phyloP scores from a whole-genome alignment of 2,329 filamentous ascomycete species.

The Nemania sp. region DNA sequence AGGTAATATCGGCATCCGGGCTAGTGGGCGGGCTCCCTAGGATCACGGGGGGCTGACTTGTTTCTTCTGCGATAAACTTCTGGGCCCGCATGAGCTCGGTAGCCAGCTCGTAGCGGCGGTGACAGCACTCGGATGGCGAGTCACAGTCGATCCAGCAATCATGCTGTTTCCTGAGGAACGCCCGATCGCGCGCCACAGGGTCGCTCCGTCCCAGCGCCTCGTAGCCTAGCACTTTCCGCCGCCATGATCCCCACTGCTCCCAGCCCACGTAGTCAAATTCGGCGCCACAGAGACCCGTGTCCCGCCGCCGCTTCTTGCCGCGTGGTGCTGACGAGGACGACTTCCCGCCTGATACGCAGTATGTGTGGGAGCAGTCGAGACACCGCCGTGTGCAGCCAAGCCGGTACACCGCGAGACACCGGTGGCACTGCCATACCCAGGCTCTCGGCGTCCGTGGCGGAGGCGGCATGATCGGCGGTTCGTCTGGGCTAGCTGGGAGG shows the following conservation, averaged over 20 bases:
- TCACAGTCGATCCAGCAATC: constrained; percentile 48
- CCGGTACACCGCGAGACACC: constrained; percentile 48
- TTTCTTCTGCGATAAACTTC: constrained; percentile 33
- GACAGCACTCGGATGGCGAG: constrained; percentile 59
- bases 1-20: constrained; percentile 38
- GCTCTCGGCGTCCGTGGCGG: constrained; percentile 43
- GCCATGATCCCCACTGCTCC: constrained; percentile 49
- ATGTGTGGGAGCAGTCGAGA: constrained; percentile 48
- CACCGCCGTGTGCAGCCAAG: constrained; percentile 53
- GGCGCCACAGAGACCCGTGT: constrained; percentile 40
- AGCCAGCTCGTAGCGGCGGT: constrained; percentile 56
- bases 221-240: constrained; percentile 45
- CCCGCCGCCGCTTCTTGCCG: constrained; percentile 41
- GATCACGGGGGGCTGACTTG: constrained; percentile 34
- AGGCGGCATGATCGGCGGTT: constrained; percentile 44
- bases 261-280: constrained; percentile 50
- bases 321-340: constrained; percentile 7
- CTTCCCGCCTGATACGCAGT: constrained; percentile 40
- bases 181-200: constrained; percentile 37
- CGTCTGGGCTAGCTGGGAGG: constrained; percentile 44
- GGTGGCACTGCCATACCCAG: constrained; percentile 55
- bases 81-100: constrained; percentile 54
- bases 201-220: constrained; percentile 50
- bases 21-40: constrained; percentile 22
- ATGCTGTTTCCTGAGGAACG: constrained; percentile 42